Percentiles rank a stretch among this genome's conserved stretches.
Evolutionary conservation across 768 basidiomycete species (phyloP).

Genomic region (Mycena belliarum): DNA sequence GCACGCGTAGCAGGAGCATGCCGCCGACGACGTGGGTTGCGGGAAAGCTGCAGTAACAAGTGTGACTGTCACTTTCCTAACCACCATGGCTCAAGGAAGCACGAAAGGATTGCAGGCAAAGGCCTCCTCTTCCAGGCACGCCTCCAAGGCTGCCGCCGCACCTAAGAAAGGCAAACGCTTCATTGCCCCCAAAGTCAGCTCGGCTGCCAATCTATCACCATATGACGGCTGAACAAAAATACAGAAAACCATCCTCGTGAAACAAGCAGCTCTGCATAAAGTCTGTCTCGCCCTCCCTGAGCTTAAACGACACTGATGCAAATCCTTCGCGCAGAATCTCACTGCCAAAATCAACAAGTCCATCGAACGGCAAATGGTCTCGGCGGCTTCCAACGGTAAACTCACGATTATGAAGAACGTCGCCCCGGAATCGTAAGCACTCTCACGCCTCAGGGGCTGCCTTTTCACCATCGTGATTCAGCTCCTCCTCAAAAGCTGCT

Average conservation of each 20-base stretch:
- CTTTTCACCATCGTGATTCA: neutral
- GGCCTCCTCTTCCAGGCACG: conserved; percentile 54
- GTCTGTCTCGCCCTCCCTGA: conserved; percentile 37
- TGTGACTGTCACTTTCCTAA: neutral
- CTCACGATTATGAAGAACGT: conserved; percentile 89
- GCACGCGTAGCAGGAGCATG: conserved; percentile 51
- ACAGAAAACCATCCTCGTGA: conserved; percentile 62
- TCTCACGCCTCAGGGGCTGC: neutral
- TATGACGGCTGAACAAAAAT: neutral
- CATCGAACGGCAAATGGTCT: conserved; percentile 89
- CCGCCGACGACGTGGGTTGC: conserved; percentile 26
- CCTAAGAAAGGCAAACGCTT: conserved; percentile 79
- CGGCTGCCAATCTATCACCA: neutral
- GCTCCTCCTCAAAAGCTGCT: neutral
- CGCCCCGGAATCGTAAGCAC: conserved; percentile 43
- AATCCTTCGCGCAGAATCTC: conserved; percentile 53
- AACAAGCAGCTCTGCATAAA: conserved; percentile 77
- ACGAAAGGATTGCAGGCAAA: conserved; percentile 76
- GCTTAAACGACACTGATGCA: neutral
- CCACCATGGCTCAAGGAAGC: conserved; percentile 78
- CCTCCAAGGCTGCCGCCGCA: conserved; percentile 65
- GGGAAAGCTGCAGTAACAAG: neutral
- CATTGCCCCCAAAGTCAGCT: conserved; percentile 66
- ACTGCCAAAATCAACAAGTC: conserved; percentile 90
- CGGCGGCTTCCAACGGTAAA: conserved; percentile 86